Base-by-base conservation (phyloP, 2,329 filamentous ascomycete genomes). In the Curvularia hawaiiensis region DNA sequence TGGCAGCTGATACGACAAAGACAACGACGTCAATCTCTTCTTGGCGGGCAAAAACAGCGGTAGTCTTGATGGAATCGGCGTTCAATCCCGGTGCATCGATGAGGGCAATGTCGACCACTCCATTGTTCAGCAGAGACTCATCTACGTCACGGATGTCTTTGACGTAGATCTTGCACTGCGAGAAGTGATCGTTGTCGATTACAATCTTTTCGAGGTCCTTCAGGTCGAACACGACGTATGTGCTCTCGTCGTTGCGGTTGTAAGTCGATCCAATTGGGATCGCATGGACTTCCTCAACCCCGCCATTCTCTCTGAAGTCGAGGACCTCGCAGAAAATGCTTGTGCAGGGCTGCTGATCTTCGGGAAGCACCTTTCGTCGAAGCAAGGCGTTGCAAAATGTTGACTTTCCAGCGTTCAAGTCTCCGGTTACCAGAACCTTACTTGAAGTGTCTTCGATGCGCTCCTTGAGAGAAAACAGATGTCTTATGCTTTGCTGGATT, bases 21-120 rank as follows among this genome's bases (percentile, higher is more conserved):
- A 99, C 93, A 1, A 99, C 95, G 0, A 99, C 95, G 68, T 99
- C 95, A 62, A 99, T 99, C 78, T 99, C 95, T 76, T 99, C 95
- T 73, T 99, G 95, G 56, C 95, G 85, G 24, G 95, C 95, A 76
- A 99, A 99, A 7, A 99, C 90, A 20, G 95, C 95, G 1, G 95
- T 99, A 0, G 95, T 99, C 79, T 98, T 96, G 45, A 97, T 88
- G 1, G 94, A 98, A 75, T 99, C 94, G 22, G 91, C 92, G 77
- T 99, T 99, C 52, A 99, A 83, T 30, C 95, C 95, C 1, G 95
- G 95, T 0, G 95, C 95, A 76, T 99, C 95, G 64, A 99, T 99
- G 52, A 99, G 84, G 0, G 95, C 93, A 74, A 99, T 99, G 71
- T 99, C 95, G 41, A 99, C 95, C 1, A 98, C 93, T 11, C 95